Evolutionary conservation across 306 rosid species (phyloP).

Genomic region (Pyrus bretschneideri): DNA sequence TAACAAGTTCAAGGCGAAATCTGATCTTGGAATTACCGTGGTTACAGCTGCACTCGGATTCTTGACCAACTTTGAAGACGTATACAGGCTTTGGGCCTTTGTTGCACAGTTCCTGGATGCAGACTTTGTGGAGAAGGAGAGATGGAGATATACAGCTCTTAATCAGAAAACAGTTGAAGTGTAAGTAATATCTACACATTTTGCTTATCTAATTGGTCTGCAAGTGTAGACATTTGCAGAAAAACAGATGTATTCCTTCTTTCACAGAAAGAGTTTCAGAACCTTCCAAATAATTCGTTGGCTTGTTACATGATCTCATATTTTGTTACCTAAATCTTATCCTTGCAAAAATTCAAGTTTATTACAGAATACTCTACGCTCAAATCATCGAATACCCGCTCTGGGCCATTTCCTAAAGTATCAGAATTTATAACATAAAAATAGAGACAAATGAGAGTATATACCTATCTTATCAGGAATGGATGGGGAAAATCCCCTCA

Average conservation of each 20-base stretch:
- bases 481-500: slow-evolving; percentile 29
- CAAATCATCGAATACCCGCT: background rate
- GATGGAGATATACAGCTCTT: slow-evolving; percentile 91
- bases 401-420: background rate
- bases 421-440: background rate
- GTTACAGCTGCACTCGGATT: slow-evolving; percentile 89
- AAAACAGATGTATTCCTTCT: slow-evolving; percentile 9
- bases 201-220: slow-evolving; percentile 18
- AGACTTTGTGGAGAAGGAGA: slow-evolving; percentile 88
- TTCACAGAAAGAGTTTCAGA: background rate
- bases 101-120: slow-evolving; percentile 88
- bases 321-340: background rate
- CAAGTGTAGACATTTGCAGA: slow-evolving; percentile 11
- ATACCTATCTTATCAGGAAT: slow-evolving; percentile 23
- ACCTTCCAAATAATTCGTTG: background rate
- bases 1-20: slow-evolving; percentile 29
- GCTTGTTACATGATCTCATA: background rate
- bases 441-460: background rate
- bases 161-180: slow-evolving; percentile 75
- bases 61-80: slow-evolving; percentile 69
- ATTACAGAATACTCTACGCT: background rate
- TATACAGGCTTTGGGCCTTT: slow-evolving; percentile 78
- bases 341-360: background rate
- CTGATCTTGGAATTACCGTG: slow-evolving; percentile 56
- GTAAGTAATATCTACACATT: slow-evolving; percentile 14